These are phyloP conservation scores for Samsoniella hepiali DNA, from an alignment of 2,329 filamentous ascomycete genomes.

Conservation along the genomic window DNA sequence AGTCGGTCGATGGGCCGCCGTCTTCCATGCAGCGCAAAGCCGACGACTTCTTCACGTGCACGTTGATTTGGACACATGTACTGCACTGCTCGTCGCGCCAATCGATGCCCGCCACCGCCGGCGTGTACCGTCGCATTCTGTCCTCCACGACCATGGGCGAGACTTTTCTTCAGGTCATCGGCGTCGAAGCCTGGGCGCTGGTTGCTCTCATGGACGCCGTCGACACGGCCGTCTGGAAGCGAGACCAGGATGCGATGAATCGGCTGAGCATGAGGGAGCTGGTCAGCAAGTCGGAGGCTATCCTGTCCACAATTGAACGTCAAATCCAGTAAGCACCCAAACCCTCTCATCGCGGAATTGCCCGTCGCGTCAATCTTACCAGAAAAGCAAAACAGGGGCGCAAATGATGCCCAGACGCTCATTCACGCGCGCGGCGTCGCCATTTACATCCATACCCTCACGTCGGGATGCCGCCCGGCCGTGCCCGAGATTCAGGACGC, in stretches of 20 bases:
- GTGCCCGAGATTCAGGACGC: neutral
- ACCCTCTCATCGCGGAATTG: too few relatives aligned
- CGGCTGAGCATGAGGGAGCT: neutral
- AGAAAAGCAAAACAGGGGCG: neutral
- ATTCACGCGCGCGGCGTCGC: neutral
- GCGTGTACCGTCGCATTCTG: neutral
- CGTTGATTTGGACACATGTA: neutral
- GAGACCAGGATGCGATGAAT: neutral
- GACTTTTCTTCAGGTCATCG: neutral
- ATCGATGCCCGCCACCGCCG: neutral
- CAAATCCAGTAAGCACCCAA: neutral
- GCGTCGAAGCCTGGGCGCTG: neutral
- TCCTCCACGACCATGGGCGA: neutral
- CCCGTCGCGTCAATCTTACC: too few relatives aligned
- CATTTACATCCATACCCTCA: constrained; percentile 3
- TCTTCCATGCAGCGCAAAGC: neutral
- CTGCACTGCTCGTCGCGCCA: neutral
- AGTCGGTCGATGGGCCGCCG: neutral
- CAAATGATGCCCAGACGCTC: neutral
- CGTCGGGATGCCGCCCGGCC: neutral
- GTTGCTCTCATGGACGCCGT: neutral
- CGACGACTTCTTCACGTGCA: neutral
- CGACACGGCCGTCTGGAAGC: neutral
- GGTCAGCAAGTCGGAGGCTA: neutral
- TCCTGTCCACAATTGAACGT: neutral